phyloP scores from a whole-genome alignment of 2,329 filamentous ascomycete genomes.

The Chrysosporium queenslandicum region DNA sequence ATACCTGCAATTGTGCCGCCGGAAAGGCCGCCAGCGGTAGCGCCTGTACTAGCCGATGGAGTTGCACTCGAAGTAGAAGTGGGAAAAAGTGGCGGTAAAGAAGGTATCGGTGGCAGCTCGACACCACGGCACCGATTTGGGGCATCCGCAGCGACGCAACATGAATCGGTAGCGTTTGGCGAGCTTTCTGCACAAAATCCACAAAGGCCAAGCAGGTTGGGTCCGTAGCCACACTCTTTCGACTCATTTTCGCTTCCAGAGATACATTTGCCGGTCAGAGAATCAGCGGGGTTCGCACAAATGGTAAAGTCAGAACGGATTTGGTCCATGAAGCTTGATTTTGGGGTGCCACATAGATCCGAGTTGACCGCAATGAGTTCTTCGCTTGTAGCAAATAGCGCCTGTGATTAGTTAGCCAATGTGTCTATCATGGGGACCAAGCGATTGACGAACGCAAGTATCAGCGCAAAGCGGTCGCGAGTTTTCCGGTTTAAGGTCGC shows the following conservation, averaged over 20 bases:
- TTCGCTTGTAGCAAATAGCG: constrained; percentile 79
- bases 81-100: constrained; percentile 48
- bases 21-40: constrained; percentile 21
- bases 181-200: constrained; percentile 75
- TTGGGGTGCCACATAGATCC: constrained; percentile 59
- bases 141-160: constrained; percentile 76
- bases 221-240: constrained; percentile 73
- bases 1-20: constrained; percentile 69
- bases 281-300: constrained; percentile 71
- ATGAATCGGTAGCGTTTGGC: constrained; percentile 86
- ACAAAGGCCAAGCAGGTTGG: constrained; percentile 65
- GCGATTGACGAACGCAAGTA: constrained; percentile 56
- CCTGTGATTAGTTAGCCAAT: constrained; percentile 39
- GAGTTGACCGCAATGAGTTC: constrained; percentile 68
- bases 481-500: constrained; percentile 53
- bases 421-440: neutral
- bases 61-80: constrained; percentile 56
- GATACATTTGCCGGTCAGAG: constrained; percentile 67
- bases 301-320: constrained; percentile 88
- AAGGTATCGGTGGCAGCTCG: constrained; percentile 59
- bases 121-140: constrained; percentile 63
- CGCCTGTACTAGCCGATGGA: constrained; percentile 39
- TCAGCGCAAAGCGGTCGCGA: constrained; percentile 77
- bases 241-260: constrained; percentile 69
- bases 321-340: constrained; percentile 56